Evolutionary conservation across 2,329 filamentous ascomycete species (phyloP).

Genomic region (Penicillium sp.): DNA sequence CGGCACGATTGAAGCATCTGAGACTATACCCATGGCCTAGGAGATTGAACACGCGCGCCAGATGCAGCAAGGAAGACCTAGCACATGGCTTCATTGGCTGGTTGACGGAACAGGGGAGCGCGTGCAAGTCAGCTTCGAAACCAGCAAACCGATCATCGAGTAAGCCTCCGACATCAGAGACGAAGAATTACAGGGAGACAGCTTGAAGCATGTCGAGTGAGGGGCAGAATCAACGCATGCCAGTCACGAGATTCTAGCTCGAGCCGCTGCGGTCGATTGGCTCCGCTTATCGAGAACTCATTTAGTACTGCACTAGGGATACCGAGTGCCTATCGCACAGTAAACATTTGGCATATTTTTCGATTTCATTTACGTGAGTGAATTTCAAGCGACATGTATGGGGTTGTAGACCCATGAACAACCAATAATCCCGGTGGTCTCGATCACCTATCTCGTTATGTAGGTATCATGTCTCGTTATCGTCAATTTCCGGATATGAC

Average conservation of each 20-base stretch:
- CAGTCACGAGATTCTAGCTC: not conserved
- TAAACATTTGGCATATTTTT: not conserved
- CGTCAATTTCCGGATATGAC: not conserved
- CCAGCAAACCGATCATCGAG: not conserved
- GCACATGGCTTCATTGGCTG: not conserved
- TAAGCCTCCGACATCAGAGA: not conserved
- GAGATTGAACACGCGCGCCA: not conserved
- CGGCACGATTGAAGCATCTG: not conserved
- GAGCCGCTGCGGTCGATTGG: not conserved
- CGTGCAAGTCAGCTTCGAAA: not conserved
- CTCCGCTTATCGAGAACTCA: not conserved
- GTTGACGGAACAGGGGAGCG: not conserved
- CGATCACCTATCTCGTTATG: not conserved
- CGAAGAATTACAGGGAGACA: not conserved
- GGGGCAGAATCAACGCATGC: not conserved
- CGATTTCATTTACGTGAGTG: not conserved
- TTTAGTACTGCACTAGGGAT: not conserved
- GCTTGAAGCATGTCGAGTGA: not conserved
- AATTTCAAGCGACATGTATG: not conserved
- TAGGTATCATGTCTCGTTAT: not conserved
- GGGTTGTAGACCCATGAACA: not conserved
- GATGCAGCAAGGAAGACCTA: not conserved
- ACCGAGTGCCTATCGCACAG: not conserved
- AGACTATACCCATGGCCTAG: not conserved
- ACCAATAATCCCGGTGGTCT: not conserved